Conservation (phyloP, 2,329 filamentous ascomycete species). For the Aspergillus sp. region DNA sequence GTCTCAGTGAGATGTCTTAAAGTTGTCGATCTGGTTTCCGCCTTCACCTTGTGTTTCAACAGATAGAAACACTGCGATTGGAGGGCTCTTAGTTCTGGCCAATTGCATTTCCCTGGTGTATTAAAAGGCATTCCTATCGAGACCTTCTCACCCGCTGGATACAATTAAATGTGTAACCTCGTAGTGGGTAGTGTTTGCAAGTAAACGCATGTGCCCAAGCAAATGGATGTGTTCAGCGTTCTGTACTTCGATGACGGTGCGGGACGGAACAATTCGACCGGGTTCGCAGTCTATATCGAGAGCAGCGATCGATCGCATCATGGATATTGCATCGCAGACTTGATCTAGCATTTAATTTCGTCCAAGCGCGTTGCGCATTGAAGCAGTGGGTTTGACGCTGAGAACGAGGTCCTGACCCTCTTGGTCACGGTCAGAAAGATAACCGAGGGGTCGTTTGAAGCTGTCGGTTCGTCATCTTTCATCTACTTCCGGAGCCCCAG, state of each 20-base stretch:
- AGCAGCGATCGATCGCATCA: neutral
- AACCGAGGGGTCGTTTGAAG: constrained; percentile 3
- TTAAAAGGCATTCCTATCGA: neutral
- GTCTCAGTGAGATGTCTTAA: too few relatives aligned
- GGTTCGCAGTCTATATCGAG: neutral
- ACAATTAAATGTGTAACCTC: too few relatives aligned
- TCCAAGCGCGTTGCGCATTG: neutral
- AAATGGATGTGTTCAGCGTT: too few relatives aligned
- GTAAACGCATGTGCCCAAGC: too few relatives aligned
- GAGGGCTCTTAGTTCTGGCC: neutral
- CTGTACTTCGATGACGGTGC: neutral
- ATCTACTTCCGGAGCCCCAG: constrained; percentile 10
- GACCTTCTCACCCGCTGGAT: neutral
- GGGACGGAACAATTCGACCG: neutral
- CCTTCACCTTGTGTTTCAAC: neutral
- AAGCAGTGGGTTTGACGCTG: neutral
- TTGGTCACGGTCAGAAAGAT: neutral
- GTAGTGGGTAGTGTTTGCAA: too few relatives aligned
- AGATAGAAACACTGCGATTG: neutral
- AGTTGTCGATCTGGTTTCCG: neutral
- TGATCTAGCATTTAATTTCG: neutral
- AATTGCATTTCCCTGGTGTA: neutral
- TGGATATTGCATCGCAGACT: neutral
- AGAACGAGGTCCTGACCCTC: neutral
- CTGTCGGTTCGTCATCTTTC: constrained; percentile 13